A percentile compares a stretch with the other conserved stretches of the same genome.
These are phyloP conservation scores for Plantago major DNA, from an alignment of 257 asterid species.

Conservation along the genomic window DNA sequence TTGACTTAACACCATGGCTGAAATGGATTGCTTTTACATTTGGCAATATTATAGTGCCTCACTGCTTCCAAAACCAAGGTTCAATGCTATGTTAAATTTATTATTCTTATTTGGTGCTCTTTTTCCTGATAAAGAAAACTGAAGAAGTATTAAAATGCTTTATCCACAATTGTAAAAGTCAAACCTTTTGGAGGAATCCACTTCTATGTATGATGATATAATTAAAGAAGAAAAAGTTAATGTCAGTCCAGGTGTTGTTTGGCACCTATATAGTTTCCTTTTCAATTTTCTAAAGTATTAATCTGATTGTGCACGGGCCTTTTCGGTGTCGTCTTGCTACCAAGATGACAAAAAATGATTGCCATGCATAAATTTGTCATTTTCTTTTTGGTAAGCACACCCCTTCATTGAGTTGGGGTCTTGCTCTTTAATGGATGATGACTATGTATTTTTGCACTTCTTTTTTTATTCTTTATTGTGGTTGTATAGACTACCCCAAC, in stretches of 20 bases:
- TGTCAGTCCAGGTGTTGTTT: constrained; percentile 16
- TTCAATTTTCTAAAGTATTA: neutral
- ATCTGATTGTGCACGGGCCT: constrained; percentile 13
- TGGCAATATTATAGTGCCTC: constrained; percentile 27
- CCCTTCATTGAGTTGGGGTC: constrained; percentile 11
- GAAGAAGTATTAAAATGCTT: constrained; percentile 21
- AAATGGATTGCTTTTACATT: constrained; percentile 17
- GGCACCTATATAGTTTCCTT: constrained; percentile 11
- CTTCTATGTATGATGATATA: constrained; percentile 8
- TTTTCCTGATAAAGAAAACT: constrained; percentile 19
- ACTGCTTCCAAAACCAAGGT: constrained; percentile 13
- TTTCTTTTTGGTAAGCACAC: constrained; percentile 13
- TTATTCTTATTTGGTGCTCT: constrained; percentile 22
- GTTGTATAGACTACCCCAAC: too few relatives aligned
- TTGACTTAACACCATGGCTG: constrained; percentile 15
- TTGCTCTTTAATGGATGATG: constrained; percentile 3
- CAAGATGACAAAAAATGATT: constrained; percentile 23
- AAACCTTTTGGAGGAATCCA: constrained; percentile 23
- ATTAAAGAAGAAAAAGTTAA: constrained; percentile 6
- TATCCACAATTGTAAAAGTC: constrained; percentile 33
- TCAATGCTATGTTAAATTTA: constrained; percentile 13
- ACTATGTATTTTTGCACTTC: neutral
- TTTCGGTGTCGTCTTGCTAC: constrained; percentile 1
- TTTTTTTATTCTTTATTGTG: too few relatives aligned
- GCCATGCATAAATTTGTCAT: constrained; percentile 6